Base-by-base conservation (phyloP, 2,329 filamentous ascomycete genomes). In the Hymenotorrendiella dingleyae region DNA sequence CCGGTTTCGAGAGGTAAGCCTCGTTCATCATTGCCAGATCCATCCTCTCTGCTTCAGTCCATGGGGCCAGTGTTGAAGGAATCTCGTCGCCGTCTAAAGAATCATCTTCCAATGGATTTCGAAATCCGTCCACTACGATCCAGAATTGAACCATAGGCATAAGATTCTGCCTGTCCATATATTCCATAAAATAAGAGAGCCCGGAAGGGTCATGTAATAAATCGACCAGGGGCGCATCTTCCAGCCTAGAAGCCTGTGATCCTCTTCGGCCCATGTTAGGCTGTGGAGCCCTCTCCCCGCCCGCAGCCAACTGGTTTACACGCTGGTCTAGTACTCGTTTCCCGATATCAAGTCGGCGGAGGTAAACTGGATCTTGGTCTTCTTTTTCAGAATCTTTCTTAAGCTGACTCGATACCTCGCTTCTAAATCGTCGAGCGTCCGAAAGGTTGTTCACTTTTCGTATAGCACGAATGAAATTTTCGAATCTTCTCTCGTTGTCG, bases 121-220 rank as follows among this genome's bases (percentile, higher is more conserved):
- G 84, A 55, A 97, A 88, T 0, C 93, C 91, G 65, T 98, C 93
- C 5, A 97, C 93, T 3, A 97, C 93, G 29, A 98, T 82, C 89
- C 91, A 98, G 64, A 97, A 98, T 58, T 98, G 93, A 5, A 98
- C 90, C 35, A 96, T 69, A 11, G 85, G 77, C 83, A 97, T 91
- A 20, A 91, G 72, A 12, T 77, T 75, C 60, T 90, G 85, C 30
- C 93, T 82, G 62, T 98, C 93, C 93, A 98, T 98, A 59, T 89
- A 97, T 62, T 98, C 93, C 93, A 98, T 98, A 67, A 98, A 97
- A 62, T 95, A 98, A 2, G 93, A 97, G 7, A 98, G 72, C 0
- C 88, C 91, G 1, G 91, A 85, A 2, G 93, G 79, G 63, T 94
- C 89, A 53, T 90, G 84, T 45, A 98, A 72, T n/a, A 98, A 73